phyloP scores from a whole-genome alignment of 2,329 filamentous ascomycete species.

The Scopulariopsis brevicaulis region DNA sequence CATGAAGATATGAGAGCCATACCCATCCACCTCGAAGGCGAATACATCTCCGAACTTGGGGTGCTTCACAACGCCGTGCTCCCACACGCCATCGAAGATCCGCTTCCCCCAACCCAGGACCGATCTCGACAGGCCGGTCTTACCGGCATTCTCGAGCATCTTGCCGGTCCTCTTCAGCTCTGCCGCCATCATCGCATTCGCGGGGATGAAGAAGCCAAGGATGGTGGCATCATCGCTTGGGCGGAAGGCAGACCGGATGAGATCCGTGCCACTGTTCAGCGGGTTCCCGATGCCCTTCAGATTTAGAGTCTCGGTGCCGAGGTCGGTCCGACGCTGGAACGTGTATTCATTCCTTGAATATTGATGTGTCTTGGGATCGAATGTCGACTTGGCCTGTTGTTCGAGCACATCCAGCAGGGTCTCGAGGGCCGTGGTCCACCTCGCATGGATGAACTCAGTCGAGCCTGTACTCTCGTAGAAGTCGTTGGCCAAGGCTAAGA shows the following conservation, averaged over 20 bases:
- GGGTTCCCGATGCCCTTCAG: conserved; percentile 84
- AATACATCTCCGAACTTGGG: conserved; percentile 69
- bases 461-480: conserved; percentile 74
- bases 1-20: conserved; percentile 73
- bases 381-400: conserved; percentile 72
- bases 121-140: conserved; percentile 37
- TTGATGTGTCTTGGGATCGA: conserved; percentile 52
- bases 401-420: conserved; percentile 64
- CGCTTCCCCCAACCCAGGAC: conserved; percentile 46
- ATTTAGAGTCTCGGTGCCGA: conserved; percentile 82
- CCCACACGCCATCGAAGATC: conserved; percentile 69
- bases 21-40: conserved; percentile 81
- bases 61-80: conserved; percentile 72
- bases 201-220: conserved; percentile 86
- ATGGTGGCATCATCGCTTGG: conserved; percentile 94
- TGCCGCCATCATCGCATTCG: conserved; percentile 92
- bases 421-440: conserved; percentile 71
- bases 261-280: conserved; percentile 68
- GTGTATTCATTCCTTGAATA: conserved; percentile 71
- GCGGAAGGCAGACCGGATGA: conserved; percentile 84
- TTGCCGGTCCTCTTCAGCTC: conserved; percentile 67
- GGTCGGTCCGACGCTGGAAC: conserved; percentile 69
- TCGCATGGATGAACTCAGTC: conserved; percentile 61
- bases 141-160: conserved; percentile 52
- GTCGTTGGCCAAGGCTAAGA: conserved; percentile 75